Evolutionary conservation across 2,329 filamentous ascomycete species (phyloP).

Genomic region (Epichloe elymi): DNA sequence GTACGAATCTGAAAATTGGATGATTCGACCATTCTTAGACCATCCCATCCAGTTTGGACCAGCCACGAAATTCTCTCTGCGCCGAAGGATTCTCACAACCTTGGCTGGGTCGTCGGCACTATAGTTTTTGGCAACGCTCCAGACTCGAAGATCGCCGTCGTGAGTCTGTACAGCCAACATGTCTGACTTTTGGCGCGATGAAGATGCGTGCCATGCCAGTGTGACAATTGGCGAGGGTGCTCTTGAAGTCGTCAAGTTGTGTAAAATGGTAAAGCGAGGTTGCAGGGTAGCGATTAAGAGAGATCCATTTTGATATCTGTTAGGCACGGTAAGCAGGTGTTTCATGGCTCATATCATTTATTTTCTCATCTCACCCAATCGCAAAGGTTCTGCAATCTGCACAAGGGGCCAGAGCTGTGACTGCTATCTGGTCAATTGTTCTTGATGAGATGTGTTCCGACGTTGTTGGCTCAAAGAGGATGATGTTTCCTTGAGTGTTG

Average conservation of each 20-base stretch:
- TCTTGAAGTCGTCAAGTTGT: slow-evolving; percentile 76
- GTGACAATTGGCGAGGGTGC: slow-evolving; percentile 78
- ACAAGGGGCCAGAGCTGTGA: slow-evolving; percentile 84
- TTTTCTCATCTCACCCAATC: slow-evolving; percentile 56
- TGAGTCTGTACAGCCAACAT: slow-evolving; percentile 91
- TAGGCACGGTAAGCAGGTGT: slow-evolving; percentile 6
- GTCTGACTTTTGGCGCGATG: slow-evolving; percentile 88
- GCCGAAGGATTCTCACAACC: slow-evolving; percentile 75
- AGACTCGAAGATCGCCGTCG: slow-evolving; percentile 86
- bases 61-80: slow-evolving; percentile 56
- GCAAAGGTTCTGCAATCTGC: slow-evolving; percentile 89
- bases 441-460: slow-evolving; percentile 84
- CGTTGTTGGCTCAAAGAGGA: slow-evolving; percentile 84
- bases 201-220: slow-evolving; percentile 91
- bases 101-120: slow-evolving; percentile 64
- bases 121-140: slow-evolving; percentile 82
- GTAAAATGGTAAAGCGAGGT: slow-evolving; percentile 84
- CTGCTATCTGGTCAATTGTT: slow-evolving; percentile 82
- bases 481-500: slow-evolving; percentile 83
- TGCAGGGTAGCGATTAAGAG: slow-evolving; percentile 81
- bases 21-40: slow-evolving; percentile 94
- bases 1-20: slow-evolving; percentile 85
- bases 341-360: background rate
- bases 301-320: slow-evolving; percentile 86
- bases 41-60: slow-evolving; percentile 94